Percentiles rank a stretch among this genome's conserved stretches.
These are phyloP conservation scores for Thielaviopsis populi DNA, from an alignment of 2,329 filamentous ascomycete species.

Conservation along the genomic window DNA sequence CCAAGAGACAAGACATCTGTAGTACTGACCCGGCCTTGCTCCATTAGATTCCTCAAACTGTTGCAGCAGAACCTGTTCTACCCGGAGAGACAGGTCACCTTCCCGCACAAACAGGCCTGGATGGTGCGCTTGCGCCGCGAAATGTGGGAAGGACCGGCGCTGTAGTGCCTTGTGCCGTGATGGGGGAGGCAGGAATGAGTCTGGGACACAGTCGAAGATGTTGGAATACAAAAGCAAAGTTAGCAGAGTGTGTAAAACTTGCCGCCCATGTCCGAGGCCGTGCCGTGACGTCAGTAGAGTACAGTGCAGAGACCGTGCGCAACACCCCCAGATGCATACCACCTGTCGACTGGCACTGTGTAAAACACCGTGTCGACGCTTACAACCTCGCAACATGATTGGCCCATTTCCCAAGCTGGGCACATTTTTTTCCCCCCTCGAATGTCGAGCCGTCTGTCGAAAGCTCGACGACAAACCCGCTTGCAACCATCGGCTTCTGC, in stretches of 20 bases:
- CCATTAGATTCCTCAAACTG: slow-evolving; percentile 36
- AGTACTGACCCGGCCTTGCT: slow-evolving; percentile 1
- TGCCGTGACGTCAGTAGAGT: too few species aligned
- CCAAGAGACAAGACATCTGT: not conserved
- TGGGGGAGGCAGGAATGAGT: not conserved
- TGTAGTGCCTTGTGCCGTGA: slow-evolving; percentile 25
- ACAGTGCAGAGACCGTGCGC: too few species aligned
- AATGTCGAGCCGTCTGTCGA: not conserved
- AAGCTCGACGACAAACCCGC: not conserved
- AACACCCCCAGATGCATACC: too few species aligned
- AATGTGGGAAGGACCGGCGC: slow-evolving; percentile 56
- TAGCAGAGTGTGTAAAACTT: too few species aligned
- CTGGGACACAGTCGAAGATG: not conserved
- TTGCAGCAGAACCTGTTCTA: slow-evolving; percentile 64
- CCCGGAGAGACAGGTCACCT: slow-evolving; percentile 71
- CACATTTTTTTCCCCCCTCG: not conserved
- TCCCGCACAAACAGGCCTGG: slow-evolving; percentile 87
- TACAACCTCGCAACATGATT: slow-evolving; percentile 2
- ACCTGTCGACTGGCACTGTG: not conserved
- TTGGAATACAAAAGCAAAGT: too few species aligned
- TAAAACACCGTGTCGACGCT: not conserved
- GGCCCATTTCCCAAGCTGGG: not conserved
- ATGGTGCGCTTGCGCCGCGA: slow-evolving; percentile 68
- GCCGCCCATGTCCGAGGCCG: too few species aligned
- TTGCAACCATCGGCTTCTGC: not conserved